Evolutionary conservation across 805 yeast species (phyloP), one percentile per base, ranked within the genome.

Genomic region (Candida pini): DNA sequence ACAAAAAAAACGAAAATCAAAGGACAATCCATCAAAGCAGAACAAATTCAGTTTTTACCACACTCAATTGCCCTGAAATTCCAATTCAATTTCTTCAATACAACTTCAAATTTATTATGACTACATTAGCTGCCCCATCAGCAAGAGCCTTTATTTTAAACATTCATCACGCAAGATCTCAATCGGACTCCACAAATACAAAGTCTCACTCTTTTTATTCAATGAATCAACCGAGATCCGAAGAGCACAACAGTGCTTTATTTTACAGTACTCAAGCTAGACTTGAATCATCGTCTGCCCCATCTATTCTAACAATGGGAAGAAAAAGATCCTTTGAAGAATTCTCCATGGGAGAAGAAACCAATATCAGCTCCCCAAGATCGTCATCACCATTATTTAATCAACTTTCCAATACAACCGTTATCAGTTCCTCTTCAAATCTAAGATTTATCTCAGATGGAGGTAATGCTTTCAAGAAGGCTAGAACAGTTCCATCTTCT

Each of bases 401-500:
- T 13, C 5, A 13, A 12, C 8, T 22, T 12, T 12, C 5, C 25
- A 22, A 22, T 4, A 13, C 10, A 7, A 22, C n/a, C 25, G 4
- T 22, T 12, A 22, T 12, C n/a, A 10, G 23, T 20, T 20, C 5
- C 25, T 5, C 10, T 7, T 22, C 8, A 22, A 12, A 5, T 13
- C 8, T 22, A 12, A 12, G 36, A 40, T 18, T 44, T 41, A 14
- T 24, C 36, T 9, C 28, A 38, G n/a, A n/a, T n/a, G n/a, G n/a
- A n/a, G n/a, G n/a, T n/a, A n/a, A n/a, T n/a, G n/a, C n/a, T n/a
- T n/a, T n/a, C 13, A 56, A 56, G 28, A 53, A 42, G 21, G 47
- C 56, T 18, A 55, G 38, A 36, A 49, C 58, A 3, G 61, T 50
- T 6, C 62, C 62, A 9, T 51, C 60, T 7, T 51, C 62, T 9